Conservation (phyloP, 208 protist genomes). For the Wallacemonas sp. region DNA sequence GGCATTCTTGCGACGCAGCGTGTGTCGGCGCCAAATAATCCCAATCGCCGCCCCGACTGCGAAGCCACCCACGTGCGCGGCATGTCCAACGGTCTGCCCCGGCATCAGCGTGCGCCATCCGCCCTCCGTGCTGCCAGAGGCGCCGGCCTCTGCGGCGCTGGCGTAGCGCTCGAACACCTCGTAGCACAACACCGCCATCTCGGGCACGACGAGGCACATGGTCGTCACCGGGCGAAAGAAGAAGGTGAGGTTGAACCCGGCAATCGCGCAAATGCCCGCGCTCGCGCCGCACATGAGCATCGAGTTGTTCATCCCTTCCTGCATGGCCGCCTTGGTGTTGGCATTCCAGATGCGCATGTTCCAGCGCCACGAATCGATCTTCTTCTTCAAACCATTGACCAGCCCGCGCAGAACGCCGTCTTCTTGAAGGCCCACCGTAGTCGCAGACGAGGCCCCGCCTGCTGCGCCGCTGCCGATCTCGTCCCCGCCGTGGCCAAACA, state of each 20-base stretch:
- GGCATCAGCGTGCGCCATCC: conserved; percentile 31
- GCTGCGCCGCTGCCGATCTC: not conserved
- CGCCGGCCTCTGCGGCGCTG: not conserved
- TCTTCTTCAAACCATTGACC: not conserved
- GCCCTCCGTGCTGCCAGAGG: conserved; percentile 13
- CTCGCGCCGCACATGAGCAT: conserved; percentile 69
- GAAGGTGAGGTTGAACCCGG: conserved; percentile 59
- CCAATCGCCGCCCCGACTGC: conserved; percentile 41
- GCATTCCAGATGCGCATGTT: conserved; percentile 21
- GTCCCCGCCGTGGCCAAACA: not conserved
- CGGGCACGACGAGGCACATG: conserved; percentile 34
- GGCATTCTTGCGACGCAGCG: conserved; percentile 14
- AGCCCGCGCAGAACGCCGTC: not conserved
- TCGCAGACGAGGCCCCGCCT: no score
- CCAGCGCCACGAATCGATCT: conserved; percentile 9
- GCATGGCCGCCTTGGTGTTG: conserved; percentile 23
- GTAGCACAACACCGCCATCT: conserved; percentile 26
- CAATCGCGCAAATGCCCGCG: conserved; percentile 50
- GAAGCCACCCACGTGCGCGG: conserved; percentile 72
- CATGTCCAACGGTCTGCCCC: conserved; percentile 53
- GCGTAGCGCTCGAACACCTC: conserved; percentile 24
- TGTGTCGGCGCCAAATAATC: conserved; percentile 32
- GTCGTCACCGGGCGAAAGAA: conserved; percentile 38
- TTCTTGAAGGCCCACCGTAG: not conserved
- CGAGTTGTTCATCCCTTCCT: conserved; percentile 33